These are phyloP conservation scores for Hymenotorrendiella dingleyae DNA, from an alignment of 2,329 filamentous ascomycete species.

Conservation along the genomic window DNA sequence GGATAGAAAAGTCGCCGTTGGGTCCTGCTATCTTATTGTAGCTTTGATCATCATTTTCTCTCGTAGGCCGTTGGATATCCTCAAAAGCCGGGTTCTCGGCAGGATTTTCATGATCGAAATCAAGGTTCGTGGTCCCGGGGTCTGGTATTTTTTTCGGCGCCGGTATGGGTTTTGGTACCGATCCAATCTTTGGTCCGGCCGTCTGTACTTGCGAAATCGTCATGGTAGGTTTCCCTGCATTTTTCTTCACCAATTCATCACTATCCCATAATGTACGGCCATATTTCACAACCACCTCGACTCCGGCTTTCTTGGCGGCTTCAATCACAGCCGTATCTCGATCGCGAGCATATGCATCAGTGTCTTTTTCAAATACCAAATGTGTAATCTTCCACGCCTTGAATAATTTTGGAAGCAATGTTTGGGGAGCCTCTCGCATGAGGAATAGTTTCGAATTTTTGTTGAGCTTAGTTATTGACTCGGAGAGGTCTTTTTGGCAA, in stretches of 20 bases:
- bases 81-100: constrained; percentile 38
- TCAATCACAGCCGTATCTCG: constrained; percentile 54
- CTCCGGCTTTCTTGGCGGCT: constrained; percentile 58
- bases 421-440: constrained; percentile 66
- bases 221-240: constrained; percentile 69
- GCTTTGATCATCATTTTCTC: constrained; percentile 47
- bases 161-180: constrained; percentile 54
- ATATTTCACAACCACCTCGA: constrained; percentile 57
- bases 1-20: constrained; percentile 62
- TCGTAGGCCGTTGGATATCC: constrained; percentile 56
- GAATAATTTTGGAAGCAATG: constrained; percentile 66
- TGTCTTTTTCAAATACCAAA: constrained; percentile 74
- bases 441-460: constrained; percentile 65
- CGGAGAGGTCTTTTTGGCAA: constrained; percentile 65
- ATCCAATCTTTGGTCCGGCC: constrained; percentile 57
- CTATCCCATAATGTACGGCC: constrained; percentile 71
- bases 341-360: constrained; percentile 63
- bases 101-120: constrained; percentile 51
- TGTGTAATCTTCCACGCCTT: constrained; percentile 69
- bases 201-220: constrained; percentile 61
- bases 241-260: constrained; percentile 59
- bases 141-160: constrained; percentile 55
- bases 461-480: constrained; percentile 63
- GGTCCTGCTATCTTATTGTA: constrained; percentile 61
- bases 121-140: constrained; percentile 55